phyloP scores from a whole-genome alignment of 2,329 filamentous ascomycete genomes.

The Diaporthe sp. region DNA sequence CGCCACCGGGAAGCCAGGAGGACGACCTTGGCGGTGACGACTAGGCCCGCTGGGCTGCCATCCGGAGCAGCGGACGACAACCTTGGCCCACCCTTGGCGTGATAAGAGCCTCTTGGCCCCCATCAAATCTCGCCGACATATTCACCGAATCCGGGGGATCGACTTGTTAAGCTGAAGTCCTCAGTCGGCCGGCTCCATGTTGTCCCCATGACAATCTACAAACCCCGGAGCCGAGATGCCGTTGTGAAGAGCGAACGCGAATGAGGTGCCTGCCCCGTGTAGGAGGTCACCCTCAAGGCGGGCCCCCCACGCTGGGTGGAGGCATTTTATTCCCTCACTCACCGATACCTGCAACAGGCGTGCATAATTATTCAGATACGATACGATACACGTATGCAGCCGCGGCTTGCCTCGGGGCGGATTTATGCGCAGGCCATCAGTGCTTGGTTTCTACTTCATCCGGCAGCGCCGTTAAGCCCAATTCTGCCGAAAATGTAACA shows the following conservation, averaged over 20 bases:
- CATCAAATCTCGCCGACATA: constrained; percentile 5
- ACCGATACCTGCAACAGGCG: not conserved
- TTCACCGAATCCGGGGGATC: not conserved
- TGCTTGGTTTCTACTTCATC: constrained; percentile 14
- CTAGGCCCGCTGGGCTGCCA: not conserved
- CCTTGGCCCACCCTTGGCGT: constrained; percentile 28
- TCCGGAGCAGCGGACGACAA: constrained; percentile 2
- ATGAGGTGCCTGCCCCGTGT: not conserved
- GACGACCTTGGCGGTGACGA: constrained; percentile 16
- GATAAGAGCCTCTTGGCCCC: constrained; percentile 22
- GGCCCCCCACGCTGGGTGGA: constrained; percentile 3
- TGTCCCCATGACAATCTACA: not conserved
- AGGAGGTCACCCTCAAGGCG: not conserved
- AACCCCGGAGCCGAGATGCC: not conserved
- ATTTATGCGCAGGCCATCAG: not conserved
- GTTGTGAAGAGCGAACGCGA: not conserved
- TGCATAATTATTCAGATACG: constrained; percentile 1
- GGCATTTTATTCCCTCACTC: constrained; percentile 25
- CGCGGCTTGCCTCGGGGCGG: constrained; percentile 3
- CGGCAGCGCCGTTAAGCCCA: constrained; percentile 3
- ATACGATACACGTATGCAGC: constrained; percentile 12
- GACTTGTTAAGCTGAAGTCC: too few species aligned
- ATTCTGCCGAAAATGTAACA: constrained; percentile 15
- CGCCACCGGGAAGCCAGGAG: not conserved
- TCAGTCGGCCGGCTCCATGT: not conserved